Evolutionary conservation across 306 rosid species (phyloP), one percentile per base, ranked within the genome.

Genomic region (Citrullus colocynthis): DNA sequence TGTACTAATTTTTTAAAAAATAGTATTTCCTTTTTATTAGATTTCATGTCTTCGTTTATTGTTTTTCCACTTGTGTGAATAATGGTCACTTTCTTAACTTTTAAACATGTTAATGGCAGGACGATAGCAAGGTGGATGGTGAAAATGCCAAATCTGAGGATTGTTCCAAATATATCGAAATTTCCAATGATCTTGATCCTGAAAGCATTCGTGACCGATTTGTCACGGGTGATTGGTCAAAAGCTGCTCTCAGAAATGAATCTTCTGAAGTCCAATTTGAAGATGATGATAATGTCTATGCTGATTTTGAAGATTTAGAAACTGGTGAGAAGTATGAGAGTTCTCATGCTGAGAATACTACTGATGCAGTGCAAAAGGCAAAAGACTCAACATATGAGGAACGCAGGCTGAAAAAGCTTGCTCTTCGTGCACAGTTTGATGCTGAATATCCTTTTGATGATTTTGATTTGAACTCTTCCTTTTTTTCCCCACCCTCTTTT

Each of bases 241-340:
- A 90, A 88, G 93, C 96, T 79, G 89, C 93, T 51, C 87, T 75
- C 66, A 84, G 90, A 87, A 92, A 91, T 87, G 79, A 85, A 77
- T 57, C 54, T 21, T 57, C 81, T 45, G 86, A 78, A 64, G 61
- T 78, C 57, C 78, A 84, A 7, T 9, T 59, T 77, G 90, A 87
- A 62, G 92, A 87, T 71, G 89, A 87, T 48, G 82, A 82, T 54
- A 88, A 78, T 78, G 85, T 80, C 73, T 89, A 77, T 67, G 99
- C 96, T n/a, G 97, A 90, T 84, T 95, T 95, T 80, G 99, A 95
- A 84, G 99, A 95, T 85, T 70, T 95, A 84, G 99, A 95, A 90
- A 84, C 91, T 9, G 97, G 93, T 80, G 90, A 85, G 81, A 87
- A 80, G 80, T 42, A 78, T 72, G 90, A 76, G 69, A 78, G 78